A percentile compares a stretch with the other conserved stretches of the same genome.
These are phyloP conservation scores for Rhizopogon salebrosus DNA, from an alignment of 768 basidiomycete species.

Conservation along the genomic window DNA sequence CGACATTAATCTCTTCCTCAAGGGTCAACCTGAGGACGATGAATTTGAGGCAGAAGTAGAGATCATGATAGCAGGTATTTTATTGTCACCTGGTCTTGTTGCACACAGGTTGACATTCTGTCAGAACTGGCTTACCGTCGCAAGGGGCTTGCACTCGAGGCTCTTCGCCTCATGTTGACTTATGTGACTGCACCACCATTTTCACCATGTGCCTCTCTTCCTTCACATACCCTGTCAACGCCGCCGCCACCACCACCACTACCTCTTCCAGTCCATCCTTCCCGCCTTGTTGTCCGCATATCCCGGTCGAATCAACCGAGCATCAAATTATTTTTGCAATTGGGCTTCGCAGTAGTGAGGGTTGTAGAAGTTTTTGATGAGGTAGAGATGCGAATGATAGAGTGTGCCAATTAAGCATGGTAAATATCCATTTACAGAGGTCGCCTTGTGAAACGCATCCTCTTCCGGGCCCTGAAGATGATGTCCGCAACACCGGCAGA, in stretches of 20 bases:
- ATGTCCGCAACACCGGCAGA: too few species aligned
- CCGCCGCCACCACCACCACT: conserved; percentile 26
- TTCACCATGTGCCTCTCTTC: conserved; percentile 10
- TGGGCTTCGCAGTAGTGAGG: conserved; percentile 72
- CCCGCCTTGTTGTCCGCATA: conserved; percentile 63
- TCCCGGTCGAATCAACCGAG: conserved; percentile 65
- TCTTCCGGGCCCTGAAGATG: too few species aligned
- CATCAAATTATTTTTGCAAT: conserved; percentile 64
- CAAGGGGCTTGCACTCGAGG: conserved; percentile 57
- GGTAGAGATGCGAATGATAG: conserved; percentile 62
- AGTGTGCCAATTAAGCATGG: too few species aligned
- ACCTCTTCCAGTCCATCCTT: conserved; percentile 40
- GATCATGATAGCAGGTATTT: conserved; percentile 84
- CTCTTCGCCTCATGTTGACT: conserved; percentile 60
- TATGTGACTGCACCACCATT: conserved; percentile 51
- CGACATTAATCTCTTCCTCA: conserved; percentile 89
- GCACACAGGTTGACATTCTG: too few species aligned
- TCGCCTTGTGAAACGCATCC: too few species aligned
- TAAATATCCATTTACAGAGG: too few species aligned
- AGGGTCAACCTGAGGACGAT: conserved; percentile 39
- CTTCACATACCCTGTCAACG: conserved; percentile 19
- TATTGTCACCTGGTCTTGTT: background rate
- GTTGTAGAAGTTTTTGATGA: conserved; percentile 73
- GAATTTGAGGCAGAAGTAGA: conserved; percentile 77
- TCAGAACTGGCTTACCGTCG: conserved; percentile 65